Conservation (phyloP, 139 green algal species). For the Chara braunii region DNA sequence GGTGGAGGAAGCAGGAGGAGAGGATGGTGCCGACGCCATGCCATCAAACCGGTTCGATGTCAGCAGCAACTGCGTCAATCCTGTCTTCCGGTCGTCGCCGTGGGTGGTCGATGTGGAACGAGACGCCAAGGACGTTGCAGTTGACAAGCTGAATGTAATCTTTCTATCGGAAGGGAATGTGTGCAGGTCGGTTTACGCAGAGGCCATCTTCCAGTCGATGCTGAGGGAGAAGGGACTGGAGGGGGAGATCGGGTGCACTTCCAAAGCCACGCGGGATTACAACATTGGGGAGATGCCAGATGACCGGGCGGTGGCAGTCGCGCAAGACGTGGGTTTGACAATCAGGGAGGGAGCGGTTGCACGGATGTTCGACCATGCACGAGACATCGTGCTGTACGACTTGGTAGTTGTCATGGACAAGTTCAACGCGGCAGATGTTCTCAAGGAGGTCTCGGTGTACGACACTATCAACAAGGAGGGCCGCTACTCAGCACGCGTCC, state of each 20-base stretch:
- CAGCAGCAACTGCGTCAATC: conserved; percentile 30
- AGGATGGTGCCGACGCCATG: too few relatives aligned
- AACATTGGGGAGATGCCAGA: conserved; percentile 60
- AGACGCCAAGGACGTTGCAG: not conserved
- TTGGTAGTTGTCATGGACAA: conserved; percentile 75
- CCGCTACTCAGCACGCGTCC: conserved; percentile 55
- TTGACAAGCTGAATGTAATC: conserved; percentile 36
- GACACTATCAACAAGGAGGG: conserved; percentile 58
- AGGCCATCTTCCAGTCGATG: conserved; percentile 45
- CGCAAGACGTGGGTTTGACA: conserved; percentile 31
- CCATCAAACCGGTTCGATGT: too few relatives aligned
- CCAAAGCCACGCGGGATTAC: conserved; percentile 59
- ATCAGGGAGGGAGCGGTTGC: conserved; percentile 35
- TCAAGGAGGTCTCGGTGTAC: conserved; percentile 71
- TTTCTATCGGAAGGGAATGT: conserved; percentile 71
- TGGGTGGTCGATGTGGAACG: conserved; percentile 1
- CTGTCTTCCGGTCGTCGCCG: conserved; percentile 30
- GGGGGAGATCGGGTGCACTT: conserved; percentile 37
- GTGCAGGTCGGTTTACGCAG: conserved; percentile 61
- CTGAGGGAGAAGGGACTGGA: conserved; percentile 42
- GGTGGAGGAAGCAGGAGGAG: too few relatives aligned
- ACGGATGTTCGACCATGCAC: conserved; percentile 45
- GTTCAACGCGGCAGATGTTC: conserved; percentile 70
- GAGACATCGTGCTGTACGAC: conserved; percentile 63
- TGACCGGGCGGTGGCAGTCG: conserved; percentile 26